These are phyloP conservation scores for Xanthoconium purpureum DNA, from an alignment of 768 basidiomycete species.

Conservation along the genomic window DNA sequence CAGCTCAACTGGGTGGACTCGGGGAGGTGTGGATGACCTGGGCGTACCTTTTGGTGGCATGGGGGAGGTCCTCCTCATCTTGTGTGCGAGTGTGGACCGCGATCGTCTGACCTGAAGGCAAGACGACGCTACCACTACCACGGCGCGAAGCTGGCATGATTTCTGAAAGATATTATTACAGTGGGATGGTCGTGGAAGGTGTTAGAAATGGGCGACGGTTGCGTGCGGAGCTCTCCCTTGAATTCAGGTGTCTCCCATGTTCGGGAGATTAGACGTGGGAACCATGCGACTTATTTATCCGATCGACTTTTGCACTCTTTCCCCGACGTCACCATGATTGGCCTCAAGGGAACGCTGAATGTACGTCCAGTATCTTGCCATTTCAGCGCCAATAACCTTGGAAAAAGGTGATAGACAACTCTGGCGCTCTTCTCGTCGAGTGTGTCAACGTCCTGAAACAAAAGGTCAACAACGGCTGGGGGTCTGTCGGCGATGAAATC, in stretches of 20 bases:
- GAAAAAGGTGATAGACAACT: constrained; percentile 92
- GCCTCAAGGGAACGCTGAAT: constrained; percentile 89
- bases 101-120: constrained; percentile 74
- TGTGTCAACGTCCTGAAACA: constrained; percentile 96
- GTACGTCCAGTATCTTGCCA: constrained; percentile 39
- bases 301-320: not conserved
- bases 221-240: constrained; percentile 16
- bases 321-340: constrained; percentile 63
- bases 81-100: constrained; percentile 88
- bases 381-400: not conserved
- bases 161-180: not conserved
- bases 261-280: constrained; percentile 22
- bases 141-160: constrained; percentile 69
- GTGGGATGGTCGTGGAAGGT: constrained; percentile 18
- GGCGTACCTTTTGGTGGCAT: constrained; percentile 87
- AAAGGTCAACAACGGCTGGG: constrained; percentile 95
- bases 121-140: constrained; percentile 70
- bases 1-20: not conserved
- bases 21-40: not conserved
- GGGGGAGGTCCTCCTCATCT: constrained; percentile 83
- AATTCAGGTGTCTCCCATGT: not conserved
- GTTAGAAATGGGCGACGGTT: not conserved
- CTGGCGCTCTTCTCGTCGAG: constrained; percentile 90
- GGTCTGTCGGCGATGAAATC: constrained; percentile 90
- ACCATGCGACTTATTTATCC: constrained; percentile 16